These are phyloP conservation scores for Tephrocybe sp. DNA, from an alignment of 768 basidiomycete species.

Conservation along the genomic window DNA sequence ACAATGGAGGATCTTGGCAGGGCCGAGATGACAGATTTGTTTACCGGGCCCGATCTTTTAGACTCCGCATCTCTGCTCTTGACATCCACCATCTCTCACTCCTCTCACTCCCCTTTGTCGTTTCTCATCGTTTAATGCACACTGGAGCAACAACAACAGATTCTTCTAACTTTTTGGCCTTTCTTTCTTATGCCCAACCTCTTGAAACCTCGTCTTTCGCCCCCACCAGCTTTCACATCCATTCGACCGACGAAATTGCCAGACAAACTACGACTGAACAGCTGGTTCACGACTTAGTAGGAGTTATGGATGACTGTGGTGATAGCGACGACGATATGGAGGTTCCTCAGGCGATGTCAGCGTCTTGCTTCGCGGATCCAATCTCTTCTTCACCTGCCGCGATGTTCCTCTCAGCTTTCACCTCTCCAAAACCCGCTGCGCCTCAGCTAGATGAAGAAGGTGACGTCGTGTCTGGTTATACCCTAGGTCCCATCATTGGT, in stretches of 20 bases:
- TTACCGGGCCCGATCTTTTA: neutral
- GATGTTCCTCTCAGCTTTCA: slow-evolving; percentile 70
- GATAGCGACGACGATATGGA: slow-evolving; percentile 1
- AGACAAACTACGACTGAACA: slow-evolving; percentile 25
- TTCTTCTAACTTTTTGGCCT: neutral
- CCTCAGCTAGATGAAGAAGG: slow-evolving; percentile 66
- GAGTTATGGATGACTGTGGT: neutral
- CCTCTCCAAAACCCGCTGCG: slow-evolving; percentile 33
- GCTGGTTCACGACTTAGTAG: slow-evolving; percentile 11
- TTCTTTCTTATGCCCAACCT: slow-evolving; percentile 6
- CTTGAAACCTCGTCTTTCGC: neutral
- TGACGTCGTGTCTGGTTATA: slow-evolving; percentile 66
- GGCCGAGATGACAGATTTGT: slow-evolving; percentile 2
- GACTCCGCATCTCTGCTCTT: slow-evolving; percentile 13
- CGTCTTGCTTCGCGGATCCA: slow-evolving; percentile 12
- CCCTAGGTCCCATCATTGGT: slow-evolving; percentile 74
- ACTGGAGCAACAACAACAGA: slow-evolving; percentile 11
- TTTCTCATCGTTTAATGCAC: slow-evolving; percentile 10
- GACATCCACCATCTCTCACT: slow-evolving; percentile 13
- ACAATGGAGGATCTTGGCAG: slow-evolving; percentile 13
- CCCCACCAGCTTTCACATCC: slow-evolving; percentile 8
- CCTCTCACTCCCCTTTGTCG: neutral
- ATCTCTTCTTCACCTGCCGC: slow-evolving; percentile 65
- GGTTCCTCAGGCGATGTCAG: slow-evolving; percentile 7
- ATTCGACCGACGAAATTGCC: slow-evolving; percentile 3